phyloP scores from a whole-genome alignment of 179 eudicot genomes.

The Spergularia azorica region DNA sequence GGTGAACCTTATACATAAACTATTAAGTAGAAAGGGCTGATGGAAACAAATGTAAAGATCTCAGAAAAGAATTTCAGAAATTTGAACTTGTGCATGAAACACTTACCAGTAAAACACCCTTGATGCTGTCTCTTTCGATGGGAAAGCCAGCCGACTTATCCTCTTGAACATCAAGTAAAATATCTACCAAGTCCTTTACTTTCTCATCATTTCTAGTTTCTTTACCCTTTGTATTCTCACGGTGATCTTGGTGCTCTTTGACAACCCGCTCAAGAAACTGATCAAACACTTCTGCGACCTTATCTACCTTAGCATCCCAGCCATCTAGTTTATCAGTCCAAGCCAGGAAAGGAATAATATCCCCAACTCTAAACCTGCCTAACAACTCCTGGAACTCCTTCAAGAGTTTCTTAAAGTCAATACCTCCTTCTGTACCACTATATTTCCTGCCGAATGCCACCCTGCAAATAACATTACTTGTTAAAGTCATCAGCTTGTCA shows the following conservation, averaged over 20 bases:
- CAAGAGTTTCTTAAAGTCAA: slow-evolving; percentile 32
- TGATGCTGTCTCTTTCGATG: slow-evolving; percentile 36
- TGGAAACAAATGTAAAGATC: not conserved
- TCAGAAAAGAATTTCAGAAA: not conserved
- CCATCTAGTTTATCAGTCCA: slow-evolving; percentile 57
- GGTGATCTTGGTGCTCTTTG: slow-evolving; percentile 38
- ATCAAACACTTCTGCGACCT: slow-evolving; percentile 43
- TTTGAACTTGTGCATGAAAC: not conserved
- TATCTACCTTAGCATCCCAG: slow-evolving; percentile 42
- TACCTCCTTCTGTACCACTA: slow-evolving; percentile 25
- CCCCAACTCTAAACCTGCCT: slow-evolving; percentile 46
- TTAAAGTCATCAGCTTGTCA: slow-evolving; percentile 29
- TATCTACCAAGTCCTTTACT: slow-evolving; percentile 37
- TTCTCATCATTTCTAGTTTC: not conserved
- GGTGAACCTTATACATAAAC: no score
- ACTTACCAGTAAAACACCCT: slow-evolving; percentile 38
- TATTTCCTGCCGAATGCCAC: slow-evolving; percentile 48
- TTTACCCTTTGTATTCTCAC: no score
- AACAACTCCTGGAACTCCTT: slow-evolving; percentile 41
- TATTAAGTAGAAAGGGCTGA: slow-evolving; percentile 4
- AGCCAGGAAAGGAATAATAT: slow-evolving; percentile 51
- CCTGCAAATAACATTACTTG: slow-evolving; percentile 44
- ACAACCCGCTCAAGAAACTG: slow-evolving; percentile 47
- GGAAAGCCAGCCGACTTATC: slow-evolving; percentile 21
- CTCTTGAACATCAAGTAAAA: slow-evolving; percentile 38